Evolutionary conservation across 192 early-diverging fungal species (phyloP), one percentile per base, ranked within the genome.

Genomic region (Helicostylum pulchrum): DNA sequence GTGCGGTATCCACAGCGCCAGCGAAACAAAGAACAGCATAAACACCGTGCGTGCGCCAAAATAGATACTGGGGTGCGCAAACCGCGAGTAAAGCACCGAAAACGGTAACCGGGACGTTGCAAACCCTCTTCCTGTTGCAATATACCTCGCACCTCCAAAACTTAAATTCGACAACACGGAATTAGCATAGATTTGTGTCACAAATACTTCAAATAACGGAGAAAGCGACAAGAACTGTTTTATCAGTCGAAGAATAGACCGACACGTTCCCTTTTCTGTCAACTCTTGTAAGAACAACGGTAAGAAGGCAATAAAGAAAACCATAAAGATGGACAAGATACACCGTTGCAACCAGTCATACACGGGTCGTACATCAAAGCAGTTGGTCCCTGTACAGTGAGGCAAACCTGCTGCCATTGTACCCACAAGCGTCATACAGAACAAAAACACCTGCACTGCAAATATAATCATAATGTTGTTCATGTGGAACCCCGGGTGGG

Each of bases 401-500:
- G 69, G 70, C 43, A 79, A 67, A 0, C 82, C 79, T 34, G 70
- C 52, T 61, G 80, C 82, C 81, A 87, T 80, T 26, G 84, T 70
- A 30, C 78, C 84, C 19, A 88, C 73, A 50, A 82, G 72, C 66
- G 85, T 77, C 62, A 88, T 86, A 60, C 79, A 80, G 70, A 86
- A 73, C 75, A 89, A 77, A 66, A 89, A 88, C 23, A 88, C 62
- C 66, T 88, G 88, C 23, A 89, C 75, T 20, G 88, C 75, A 68
- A 84, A 80, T 76, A 89, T 86, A 47, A 88, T 87, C 75, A 89
- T 77, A 21, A 89, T 85, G 70, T 89, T 89, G 78, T 88, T 89
- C 69, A 89, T 78, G 71, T 89, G 88, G 72, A 88, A 89, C 7
- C 88, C 88, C 30, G 88, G 86, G 65, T 90, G 88, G 32, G 83